phyloP scores from a whole-genome alignment of 345 rosid genomes.

The Euclidium syriacum region DNA sequence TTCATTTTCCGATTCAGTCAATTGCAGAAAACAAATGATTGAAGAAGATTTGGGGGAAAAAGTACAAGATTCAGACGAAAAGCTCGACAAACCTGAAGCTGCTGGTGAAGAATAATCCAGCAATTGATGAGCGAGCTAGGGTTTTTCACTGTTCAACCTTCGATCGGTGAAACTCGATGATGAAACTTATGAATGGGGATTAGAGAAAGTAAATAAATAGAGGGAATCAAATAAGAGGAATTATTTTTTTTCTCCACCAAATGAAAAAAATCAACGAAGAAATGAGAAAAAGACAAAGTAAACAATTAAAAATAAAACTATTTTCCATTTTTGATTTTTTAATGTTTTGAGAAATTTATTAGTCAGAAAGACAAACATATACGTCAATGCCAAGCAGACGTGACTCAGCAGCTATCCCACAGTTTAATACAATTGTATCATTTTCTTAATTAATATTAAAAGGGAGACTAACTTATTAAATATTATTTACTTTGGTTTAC shows the following conservation, averaged over 20 bases:
- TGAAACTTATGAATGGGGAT: neutral
- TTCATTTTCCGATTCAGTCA: neutral
- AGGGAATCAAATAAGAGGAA: slow-evolving; percentile 8
- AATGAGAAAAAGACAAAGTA: neutral
- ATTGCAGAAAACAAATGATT: no score
- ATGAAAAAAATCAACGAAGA: neutral
- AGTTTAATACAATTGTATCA: neutral
- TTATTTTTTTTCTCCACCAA: neutral
- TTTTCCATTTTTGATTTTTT: neutral
- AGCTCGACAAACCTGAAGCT: slow-evolving; percentile 10
- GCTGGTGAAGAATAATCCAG: neutral
- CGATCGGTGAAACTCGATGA: neutral
- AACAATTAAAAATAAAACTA: neutral
- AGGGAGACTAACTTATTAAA: neutral
- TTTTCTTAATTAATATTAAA: neutral
- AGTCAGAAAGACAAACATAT: slow-evolving; percentile 11
- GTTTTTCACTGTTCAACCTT: neutral
- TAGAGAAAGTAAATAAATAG: neutral
- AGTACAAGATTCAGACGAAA: neutral
- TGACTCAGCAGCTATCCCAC: slow-evolving; percentile 25
- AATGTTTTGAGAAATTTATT: neutral
- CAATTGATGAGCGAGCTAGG: neutral
- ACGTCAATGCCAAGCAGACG: slow-evolving; percentile 15
- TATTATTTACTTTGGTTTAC: neutral
- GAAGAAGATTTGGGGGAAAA: no score